Percentiles rank a stretch among this genome's conserved stretches.
Evolutionary conservation across 495 filamentous ascomycete species (phyloP).

Genomic region (Glarea lozoyensis): DNA sequence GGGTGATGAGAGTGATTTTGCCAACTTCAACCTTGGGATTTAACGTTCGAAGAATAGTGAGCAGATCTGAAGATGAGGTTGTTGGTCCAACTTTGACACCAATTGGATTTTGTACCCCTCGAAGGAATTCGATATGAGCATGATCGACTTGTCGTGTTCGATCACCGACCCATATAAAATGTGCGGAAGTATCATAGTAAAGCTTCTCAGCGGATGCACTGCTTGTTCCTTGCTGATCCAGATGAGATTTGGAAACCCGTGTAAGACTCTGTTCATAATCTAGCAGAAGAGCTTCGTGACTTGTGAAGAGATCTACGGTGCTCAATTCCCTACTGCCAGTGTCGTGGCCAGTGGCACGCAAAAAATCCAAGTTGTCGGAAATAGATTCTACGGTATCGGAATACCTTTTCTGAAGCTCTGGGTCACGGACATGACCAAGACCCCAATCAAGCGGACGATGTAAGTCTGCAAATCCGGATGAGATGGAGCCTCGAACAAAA

Average conservation of each 20-base stretch:
- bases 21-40: conserved; percentile 76
- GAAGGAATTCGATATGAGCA: conserved; percentile 95
- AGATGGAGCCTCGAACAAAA: conserved; percentile 73
- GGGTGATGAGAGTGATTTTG: conserved; percentile 92
- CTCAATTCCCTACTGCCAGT: conserved; percentile 64
- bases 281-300: conserved; percentile 87
- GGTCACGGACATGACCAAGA: conserved; percentile 84
- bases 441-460: conserved; percentile 93
- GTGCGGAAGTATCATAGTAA: conserved; percentile 86
- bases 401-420: conserved; percentile 75
- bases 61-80: conserved; percentile 64
- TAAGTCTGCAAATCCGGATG: conserved; percentile 86
- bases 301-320: conserved; percentile 92
- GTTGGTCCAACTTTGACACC: conserved; percentile 92
- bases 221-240: conserved; percentile 38
- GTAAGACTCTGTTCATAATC: conserved; percentile 91
- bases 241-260: conserved; percentile 57
- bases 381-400: conserved; percentile 73
- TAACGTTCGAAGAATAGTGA: conserved; percentile 67
- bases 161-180: conserved; percentile 98
- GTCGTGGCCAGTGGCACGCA: conserved; percentile 90
- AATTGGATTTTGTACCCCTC: conserved; percentile 89
- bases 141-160: conserved; percentile 86
- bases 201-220: conserved; percentile 24
- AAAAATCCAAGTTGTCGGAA: conserved; percentile 86